Conservation (phyloP, 805 yeast species). For the Schizosaccharomyces pombe region DNA sequence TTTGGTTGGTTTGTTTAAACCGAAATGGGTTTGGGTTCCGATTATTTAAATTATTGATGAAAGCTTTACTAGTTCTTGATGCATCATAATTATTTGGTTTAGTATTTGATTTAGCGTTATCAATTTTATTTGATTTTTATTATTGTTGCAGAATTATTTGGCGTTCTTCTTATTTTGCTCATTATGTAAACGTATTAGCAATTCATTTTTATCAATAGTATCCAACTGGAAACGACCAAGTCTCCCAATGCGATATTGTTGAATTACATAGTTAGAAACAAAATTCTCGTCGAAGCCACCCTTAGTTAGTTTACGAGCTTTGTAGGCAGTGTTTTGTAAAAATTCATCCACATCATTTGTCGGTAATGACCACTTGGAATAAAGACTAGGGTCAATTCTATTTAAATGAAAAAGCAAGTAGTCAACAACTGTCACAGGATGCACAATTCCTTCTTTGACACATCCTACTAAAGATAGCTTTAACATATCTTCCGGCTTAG, state of each 20-base stretch:
- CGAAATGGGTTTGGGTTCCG: too few species aligned
- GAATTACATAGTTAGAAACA: neutral
- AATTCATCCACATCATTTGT: slow-evolving; percentile 2
- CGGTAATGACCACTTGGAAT: neutral
- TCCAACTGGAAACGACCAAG: neutral
- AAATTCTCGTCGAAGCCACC: neutral
- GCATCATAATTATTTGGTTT: too few species aligned
- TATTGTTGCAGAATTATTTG: too few species aligned
- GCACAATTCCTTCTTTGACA: slow-evolving; percentile 43
- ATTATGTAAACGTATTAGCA: neutral
- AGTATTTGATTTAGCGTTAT: too few species aligned
- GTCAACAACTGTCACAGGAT: slow-evolving; percentile 71
- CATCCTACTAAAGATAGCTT: slow-evolving; percentile 53
- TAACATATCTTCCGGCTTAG: slow-evolving; percentile 45
- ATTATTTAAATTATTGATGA: too few species aligned
- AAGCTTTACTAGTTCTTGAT: too few species aligned
- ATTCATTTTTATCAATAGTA: neutral
- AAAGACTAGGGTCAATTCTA: neutral
- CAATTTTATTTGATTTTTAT: too few species aligned
- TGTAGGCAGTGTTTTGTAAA: neutral
- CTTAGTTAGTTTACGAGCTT: neutral
- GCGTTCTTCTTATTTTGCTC: neutral
- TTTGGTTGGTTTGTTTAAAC: too few species aligned
- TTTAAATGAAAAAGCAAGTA: slow-evolving; percentile 56
- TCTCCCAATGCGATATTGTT: neutral